phyloP scores from a whole-genome alignment of 1,284 basidiomycete genomes.

The Ustilago xerochloae region DNA sequence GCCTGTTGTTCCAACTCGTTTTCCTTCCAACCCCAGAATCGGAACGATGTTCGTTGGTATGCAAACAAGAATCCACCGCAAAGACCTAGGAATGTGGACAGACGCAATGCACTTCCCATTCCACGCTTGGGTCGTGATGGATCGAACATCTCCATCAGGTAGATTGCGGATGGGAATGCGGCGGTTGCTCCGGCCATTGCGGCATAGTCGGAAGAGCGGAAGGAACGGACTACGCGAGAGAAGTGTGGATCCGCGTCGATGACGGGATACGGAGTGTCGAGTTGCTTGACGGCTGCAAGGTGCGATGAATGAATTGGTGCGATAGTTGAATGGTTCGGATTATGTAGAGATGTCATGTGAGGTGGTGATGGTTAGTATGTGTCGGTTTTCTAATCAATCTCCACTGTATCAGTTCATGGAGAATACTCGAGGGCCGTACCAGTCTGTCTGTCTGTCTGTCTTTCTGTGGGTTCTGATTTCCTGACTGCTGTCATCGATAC shows the following conservation, averaged over 20 bases:
- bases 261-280: slow-evolving; percentile 63
- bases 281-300: slow-evolving; percentile 47
- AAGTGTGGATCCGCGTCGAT: slow-evolving; percentile 90
- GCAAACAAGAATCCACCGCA: slow-evolving; percentile 91
- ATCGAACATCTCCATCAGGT: slow-evolving; percentile 69
- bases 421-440: too few species aligned
- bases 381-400: not conserved
- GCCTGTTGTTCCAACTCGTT: slow-evolving; percentile 73
- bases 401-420: too few species aligned
- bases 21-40: slow-evolving; percentile 97
- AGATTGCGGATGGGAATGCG: slow-evolving; percentile 80
- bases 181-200: slow-evolving; percentile 84
- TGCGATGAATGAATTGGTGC: slow-evolving; percentile 8
- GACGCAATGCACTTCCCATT: slow-evolving; percentile 54
- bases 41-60: slow-evolving; percentile 85
- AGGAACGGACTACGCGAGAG: slow-evolving; percentile 85
- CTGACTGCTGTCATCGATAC: slow-evolving; percentile 2
- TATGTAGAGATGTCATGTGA: too few species aligned
- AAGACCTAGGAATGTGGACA: slow-evolving; percentile 72
- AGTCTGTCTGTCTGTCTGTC: too few species aligned
- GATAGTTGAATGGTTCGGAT: too few species aligned
- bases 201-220: slow-evolving; percentile 87
- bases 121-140: slow-evolving; percentile 57
- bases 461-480: not conserved
- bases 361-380: not conserved